Percentiles rank a stretch among this genome's conserved stretches.
Evolutionary conservation across 2,329 filamentous ascomycete genomes (phyloP).

Genomic region (Talaromyces sp.): DNA sequence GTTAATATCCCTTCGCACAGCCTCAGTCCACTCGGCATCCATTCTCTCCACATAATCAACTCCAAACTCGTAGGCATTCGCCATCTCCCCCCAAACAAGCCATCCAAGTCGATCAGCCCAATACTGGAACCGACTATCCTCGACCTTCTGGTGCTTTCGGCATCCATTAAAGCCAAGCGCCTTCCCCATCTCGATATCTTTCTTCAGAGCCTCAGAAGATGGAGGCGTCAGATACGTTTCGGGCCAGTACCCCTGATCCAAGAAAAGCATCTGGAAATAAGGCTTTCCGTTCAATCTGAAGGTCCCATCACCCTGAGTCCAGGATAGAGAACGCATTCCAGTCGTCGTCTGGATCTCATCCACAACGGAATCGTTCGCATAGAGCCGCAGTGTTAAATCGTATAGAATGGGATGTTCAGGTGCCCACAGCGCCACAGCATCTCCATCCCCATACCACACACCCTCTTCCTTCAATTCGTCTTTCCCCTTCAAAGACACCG

Average conservation of each 20-base stretch:
- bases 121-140: constrained; percentile 67
- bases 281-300: constrained; percentile 69
- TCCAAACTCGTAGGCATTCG: constrained; percentile 65
- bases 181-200: constrained; percentile 66
- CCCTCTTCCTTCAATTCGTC: constrained; percentile 48
- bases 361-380: constrained; percentile 26
- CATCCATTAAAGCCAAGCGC: constrained; percentile 69
- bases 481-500: constrained; percentile 20
- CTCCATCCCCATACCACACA: constrained; percentile 46
- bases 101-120: constrained; percentile 68
- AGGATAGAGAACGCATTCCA: constrained; percentile 64
- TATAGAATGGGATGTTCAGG: constrained; percentile 66
- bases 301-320: constrained; percentile 60
- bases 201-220: constrained; percentile 66
- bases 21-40: constrained; percentile 66
- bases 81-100: constrained; percentile 73
- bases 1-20: constrained; percentile 66
- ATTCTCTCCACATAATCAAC: constrained; percentile 62
- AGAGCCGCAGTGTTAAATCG: constrained; percentile 60
- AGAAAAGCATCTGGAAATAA: constrained; percentile 66
- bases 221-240: constrained; percentile 69
- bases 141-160: constrained; percentile 69
- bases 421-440: constrained; percentile 68
- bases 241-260: constrained; percentile 74
- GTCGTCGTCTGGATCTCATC: constrained; percentile 64